Base-by-base conservation (phyloP, 176 grass and related monocot species). In the Cenchrus fungigraminus region DNA sequence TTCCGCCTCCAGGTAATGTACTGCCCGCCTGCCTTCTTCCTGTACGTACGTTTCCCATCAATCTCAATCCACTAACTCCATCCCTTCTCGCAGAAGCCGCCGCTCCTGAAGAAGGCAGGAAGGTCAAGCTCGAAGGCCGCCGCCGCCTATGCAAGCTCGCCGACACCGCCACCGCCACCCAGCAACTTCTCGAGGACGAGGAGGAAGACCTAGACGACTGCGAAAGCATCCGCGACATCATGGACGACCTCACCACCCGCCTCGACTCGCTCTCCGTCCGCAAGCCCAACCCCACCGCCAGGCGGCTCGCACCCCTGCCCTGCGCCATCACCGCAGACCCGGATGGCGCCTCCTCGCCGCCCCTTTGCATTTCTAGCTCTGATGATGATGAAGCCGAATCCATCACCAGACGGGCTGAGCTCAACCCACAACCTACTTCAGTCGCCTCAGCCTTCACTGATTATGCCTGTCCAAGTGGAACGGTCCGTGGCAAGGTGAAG, bases 111-210 rank as follows among this genome's bases (percentile, higher is more conserved):
- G 55, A 83, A 25, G 67, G 43, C 72, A 56, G 19, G 20, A 97
- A 89, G 85, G 80, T 93, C 28, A 95, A 92, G 89, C 84, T 98
- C 17, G 84, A 83, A 4, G 91, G 95, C 75, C 87, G 91, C 63
- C 92, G 93, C 20, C 91, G 93, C 58, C 91, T 98, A 9, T 95
- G 91, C 86, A 98, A 92, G 90, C 15, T 86, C n/a, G 51, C 65
- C 57, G 2, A 19, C 31, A 42, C 43, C 25, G 63, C 75, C 61
- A 14, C 52, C 37, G 34, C 34, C 61, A 14, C 52, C 9, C 29
- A 60, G 6, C 80, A 56, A 5, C 42, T 9, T 60, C 34, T 40
- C 37, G 55, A 51, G 47, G 68, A 82, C 4, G 16, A 54, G 4
- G 68, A 52, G 31, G 47, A 73, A 3, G 29, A 9, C 25, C 71